These are phyloP conservation scores for Candida suzukii DNA, from an alignment of 805 yeast species.

Conservation along the genomic window DNA sequence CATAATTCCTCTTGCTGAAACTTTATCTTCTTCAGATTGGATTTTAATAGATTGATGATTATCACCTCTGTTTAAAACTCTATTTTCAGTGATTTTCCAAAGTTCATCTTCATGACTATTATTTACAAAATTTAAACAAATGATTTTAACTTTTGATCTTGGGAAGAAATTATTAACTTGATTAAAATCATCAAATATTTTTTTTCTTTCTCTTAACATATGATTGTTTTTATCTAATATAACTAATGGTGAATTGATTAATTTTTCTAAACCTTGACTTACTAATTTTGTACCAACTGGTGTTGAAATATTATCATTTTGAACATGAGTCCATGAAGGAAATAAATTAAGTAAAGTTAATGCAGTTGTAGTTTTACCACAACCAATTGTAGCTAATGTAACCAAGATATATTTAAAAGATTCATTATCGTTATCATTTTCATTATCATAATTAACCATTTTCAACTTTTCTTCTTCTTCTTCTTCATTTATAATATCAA, in stretches of 20 bases:
- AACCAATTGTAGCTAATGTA: constrained; percentile 87
- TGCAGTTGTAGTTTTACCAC: constrained; percentile 88
- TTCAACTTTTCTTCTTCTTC: constrained; percentile 19
- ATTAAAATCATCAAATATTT: constrained; percentile 48
- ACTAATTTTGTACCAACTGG: constrained; percentile 44
- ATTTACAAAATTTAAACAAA: constrained; percentile 64
- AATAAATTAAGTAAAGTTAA: constrained; percentile 48
- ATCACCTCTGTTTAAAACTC: constrained; percentile 72
- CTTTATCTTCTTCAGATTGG: constrained; percentile 35
- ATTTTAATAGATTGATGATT: constrained; percentile 79
- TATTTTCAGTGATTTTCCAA: constrained; percentile 44
- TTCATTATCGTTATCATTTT: constrained; percentile 28
- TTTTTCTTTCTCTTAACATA: constrained; percentile 58
- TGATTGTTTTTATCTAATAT: constrained; percentile 84
- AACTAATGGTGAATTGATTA: constrained; percentile 42
- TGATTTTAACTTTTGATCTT: constrained; percentile 41
- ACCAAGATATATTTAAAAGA: constrained; percentile 54
- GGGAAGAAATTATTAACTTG: constrained; percentile 36
- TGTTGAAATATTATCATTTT: constrained; percentile 67
- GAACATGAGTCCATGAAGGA: constrained; percentile 65
- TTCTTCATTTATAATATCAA: constrained; percentile 35
- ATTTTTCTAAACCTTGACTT: constrained; percentile 33
- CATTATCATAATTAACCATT: no score
- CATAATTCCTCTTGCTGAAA: constrained; percentile 58
- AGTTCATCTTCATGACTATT: constrained; percentile 21